A percentile compares a stretch with the other conserved stretches of the same genome.
phyloP scores from a whole-genome alignment of 208 protist species.

The Leptomonas pyrrhocoris region DNA sequence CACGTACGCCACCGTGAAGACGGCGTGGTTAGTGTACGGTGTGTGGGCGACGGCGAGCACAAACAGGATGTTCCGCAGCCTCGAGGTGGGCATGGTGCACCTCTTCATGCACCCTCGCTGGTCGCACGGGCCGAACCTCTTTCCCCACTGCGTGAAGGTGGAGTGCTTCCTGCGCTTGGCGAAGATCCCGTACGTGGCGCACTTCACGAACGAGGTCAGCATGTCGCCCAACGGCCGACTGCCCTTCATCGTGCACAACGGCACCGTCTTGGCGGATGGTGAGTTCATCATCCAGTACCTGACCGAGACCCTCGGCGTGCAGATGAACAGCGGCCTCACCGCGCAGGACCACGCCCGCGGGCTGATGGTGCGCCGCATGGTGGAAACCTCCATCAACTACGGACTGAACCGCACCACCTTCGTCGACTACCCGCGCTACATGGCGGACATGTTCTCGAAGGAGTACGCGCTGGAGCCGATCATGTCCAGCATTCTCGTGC shows the following conservation, averaged over 20 bases:
- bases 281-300: constrained; percentile 73
- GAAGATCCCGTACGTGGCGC: constrained; percentile 69
- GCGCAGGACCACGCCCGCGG: constrained; percentile 56
- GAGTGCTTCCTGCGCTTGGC: constrained; percentile 76
- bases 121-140: constrained; percentile 75
- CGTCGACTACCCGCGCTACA: constrained; percentile 56
- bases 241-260: constrained; percentile 71
- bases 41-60: constrained; percentile 24
- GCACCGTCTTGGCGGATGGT: constrained; percentile 51
- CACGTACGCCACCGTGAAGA: constrained; percentile 38
- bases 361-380: constrained; percentile 54
- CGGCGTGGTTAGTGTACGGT: constrained; percentile 24
- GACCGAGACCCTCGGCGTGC: constrained; percentile 45
- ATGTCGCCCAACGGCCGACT: constrained; percentile 59
- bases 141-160: constrained; percentile 66
- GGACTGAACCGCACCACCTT: constrained; percentile 65
- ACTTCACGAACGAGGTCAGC: constrained; percentile 69
- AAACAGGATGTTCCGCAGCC: constrained; percentile 41
- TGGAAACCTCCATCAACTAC: constrained; percentile 71
- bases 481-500: constrained; percentile 50
- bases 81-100: constrained; percentile 66
- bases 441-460: constrained; percentile 63
- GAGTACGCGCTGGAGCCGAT: constrained; percentile 52
- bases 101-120: constrained; percentile 73
- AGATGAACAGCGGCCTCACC: constrained; percentile 56